These are phyloP conservation scores for Xerocomellus amylosporus DNA, from an alignment of 768 basidiomycete genomes.

Conservation along the genomic window DNA sequence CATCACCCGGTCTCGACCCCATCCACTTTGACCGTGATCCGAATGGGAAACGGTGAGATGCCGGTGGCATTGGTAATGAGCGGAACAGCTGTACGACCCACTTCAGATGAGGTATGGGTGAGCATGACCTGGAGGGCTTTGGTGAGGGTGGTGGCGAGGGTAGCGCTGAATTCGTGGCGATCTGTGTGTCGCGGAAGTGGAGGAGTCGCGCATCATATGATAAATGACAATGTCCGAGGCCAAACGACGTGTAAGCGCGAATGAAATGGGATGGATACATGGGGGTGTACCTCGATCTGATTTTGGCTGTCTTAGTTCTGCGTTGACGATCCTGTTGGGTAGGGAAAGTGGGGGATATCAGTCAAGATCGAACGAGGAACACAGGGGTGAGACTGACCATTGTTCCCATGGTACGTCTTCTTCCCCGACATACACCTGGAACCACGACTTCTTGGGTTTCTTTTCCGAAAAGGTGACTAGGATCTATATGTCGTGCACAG, in stretches of 20 bases:
- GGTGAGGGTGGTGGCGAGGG: constrained; percentile 59
- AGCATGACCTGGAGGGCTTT: constrained; percentile 71
- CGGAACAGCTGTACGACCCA: constrained; percentile 71
- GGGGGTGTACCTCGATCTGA: constrained; percentile 51
- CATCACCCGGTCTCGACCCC: constrained; percentile 55
- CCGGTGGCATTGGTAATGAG: constrained; percentile 73
- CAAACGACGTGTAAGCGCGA: not conserved
- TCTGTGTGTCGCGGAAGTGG: constrained; percentile 29
- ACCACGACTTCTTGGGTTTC: constrained; percentile 76
- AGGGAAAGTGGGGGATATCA: not conserved
- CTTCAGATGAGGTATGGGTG: constrained; percentile 74
- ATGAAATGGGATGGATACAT: not conserved
- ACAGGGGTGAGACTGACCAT: constrained; percentile 48
- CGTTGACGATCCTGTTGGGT: constrained; percentile 66
- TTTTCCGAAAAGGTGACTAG: constrained; percentile 75
- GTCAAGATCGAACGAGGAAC: not conserved
- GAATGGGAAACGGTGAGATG: constrained; percentile 80
- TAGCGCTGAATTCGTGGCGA: constrained; percentile 51
- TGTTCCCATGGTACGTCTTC: constrained; percentile 88
- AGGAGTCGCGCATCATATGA: not conserved
- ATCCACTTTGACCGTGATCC: constrained; percentile 64
- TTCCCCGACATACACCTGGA: constrained; percentile 65
- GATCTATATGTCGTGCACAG: constrained; percentile 39
- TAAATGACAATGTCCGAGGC: not conserved
- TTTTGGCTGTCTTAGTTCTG: constrained; percentile 71